These are phyloP conservation scores for Pichia cabralensis DNA, from an alignment of 805 yeast genomes.

Conservation along the genomic window DNA sequence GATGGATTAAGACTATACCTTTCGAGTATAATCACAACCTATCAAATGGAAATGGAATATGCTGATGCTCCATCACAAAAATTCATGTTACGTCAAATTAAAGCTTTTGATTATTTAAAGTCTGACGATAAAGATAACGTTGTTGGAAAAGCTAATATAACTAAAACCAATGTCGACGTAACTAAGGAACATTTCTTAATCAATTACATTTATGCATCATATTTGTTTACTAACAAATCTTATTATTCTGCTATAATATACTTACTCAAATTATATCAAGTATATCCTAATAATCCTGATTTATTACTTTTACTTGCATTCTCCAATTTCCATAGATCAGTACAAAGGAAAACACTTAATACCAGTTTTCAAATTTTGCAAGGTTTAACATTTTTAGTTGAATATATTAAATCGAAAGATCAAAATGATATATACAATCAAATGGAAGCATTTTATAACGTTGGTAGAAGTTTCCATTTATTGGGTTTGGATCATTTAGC, in stretches of 20 bases:
- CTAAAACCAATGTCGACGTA: constrained; percentile 38
- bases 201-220: constrained; percentile 62
- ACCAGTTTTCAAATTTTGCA: constrained; percentile 84
- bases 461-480: constrained; percentile 79
- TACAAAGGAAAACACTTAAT: constrained; percentile 80
- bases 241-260: constrained; percentile 78
- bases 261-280: constrained; percentile 57
- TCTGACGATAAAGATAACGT: constrained; percentile 24
- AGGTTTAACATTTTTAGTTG: constrained; percentile 69
- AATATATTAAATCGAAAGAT: constrained; percentile 44
- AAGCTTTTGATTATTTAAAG: constrained; percentile 72
- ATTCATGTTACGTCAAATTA: constrained; percentile 78
- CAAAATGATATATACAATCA: constrained; percentile 34
- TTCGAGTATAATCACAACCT: constrained; percentile 33
- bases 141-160: constrained; percentile 70
- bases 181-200: constrained; percentile 52
- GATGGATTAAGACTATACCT: constrained; percentile 56
- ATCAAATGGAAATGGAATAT: constrained; percentile 25
- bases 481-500: constrained; percentile 73
- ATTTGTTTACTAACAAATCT: constrained; percentile 72
- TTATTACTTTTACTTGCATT: constrained; percentile 66
- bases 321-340: constrained; percentile 78
- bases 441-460: constrained; percentile 74
- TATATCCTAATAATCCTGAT: constrained; percentile 68
- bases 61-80: constrained; percentile 83